These are phyloP conservation scores for Phytophthora hybrid DNA, from an alignment of 352 stramenopile genomes.

Conservation along the genomic window DNA sequence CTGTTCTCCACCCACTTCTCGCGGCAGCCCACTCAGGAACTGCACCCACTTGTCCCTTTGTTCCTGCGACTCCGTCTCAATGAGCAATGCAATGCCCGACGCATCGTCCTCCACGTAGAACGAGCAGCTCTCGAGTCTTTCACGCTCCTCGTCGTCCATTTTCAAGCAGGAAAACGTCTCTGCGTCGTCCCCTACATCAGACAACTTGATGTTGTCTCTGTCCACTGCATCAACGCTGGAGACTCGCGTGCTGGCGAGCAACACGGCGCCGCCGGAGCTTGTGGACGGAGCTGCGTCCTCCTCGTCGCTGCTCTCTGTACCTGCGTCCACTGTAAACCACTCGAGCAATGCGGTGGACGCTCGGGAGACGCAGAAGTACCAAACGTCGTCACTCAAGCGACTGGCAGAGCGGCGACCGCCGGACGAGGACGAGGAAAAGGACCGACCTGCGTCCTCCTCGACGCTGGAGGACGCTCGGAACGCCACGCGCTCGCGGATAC, in stretches of 20 bases:
- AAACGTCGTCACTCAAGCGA: slow-evolving; percentile 49
- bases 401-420: slow-evolving; percentile 17
- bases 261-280: slow-evolving; percentile 27
- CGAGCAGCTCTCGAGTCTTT: slow-evolving; percentile 46
- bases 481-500: slow-evolving; percentile 48
- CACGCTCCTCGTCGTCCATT: slow-evolving; percentile 31
- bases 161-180: slow-evolving; percentile 12
- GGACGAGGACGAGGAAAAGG: slow-evolving; percentile 4
- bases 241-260: slow-evolving; percentile 45
- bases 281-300: slow-evolving; percentile 19
- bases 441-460: slow-evolving; percentile 14
- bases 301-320: slow-evolving; percentile 42
- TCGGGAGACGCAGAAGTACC: slow-evolving; percentile 56
- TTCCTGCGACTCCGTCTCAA: slow-evolving; percentile 38
- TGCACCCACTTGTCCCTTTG: slow-evolving; percentile 48
- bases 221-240: slow-evolving; percentile 58
- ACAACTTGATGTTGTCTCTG: slow-evolving; percentile 42
- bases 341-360: slow-evolving; percentile 34
- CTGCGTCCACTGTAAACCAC: slow-evolving; percentile 52
- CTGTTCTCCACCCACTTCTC: slow-evolving; percentile 2
- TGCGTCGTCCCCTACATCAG: slow-evolving; percentile 8
- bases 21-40: slow-evolving; percentile 24
- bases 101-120: slow-evolving; percentile 60
- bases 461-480: slow-evolving; percentile 22
- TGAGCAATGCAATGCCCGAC: slow-evolving; percentile 25